These are phyloP conservation scores for Pleurotus platypus DNA, from an alignment of 768 basidiomycete species.

Conservation along the genomic window DNA sequence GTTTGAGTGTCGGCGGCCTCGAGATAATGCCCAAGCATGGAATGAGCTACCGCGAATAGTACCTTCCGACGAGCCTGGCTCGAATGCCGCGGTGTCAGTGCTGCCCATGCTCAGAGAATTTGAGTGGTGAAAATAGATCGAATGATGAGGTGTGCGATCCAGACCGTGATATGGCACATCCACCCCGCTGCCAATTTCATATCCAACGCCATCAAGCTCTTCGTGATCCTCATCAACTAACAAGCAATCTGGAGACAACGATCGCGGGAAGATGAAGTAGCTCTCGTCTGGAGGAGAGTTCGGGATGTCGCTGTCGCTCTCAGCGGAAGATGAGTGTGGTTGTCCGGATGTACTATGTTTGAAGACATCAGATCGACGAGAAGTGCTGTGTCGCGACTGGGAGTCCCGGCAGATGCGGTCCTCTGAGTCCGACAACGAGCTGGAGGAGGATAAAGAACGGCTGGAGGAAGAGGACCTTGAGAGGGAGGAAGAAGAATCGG, in stretches of 20 bases:
- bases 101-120: constrained; percentile 5
- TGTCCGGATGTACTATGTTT: constrained; percentile 9
- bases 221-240: constrained; percentile 18
- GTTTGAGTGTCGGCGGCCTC: constrained; percentile 10
- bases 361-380: constrained; percentile 7
- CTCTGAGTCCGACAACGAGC: background rate
- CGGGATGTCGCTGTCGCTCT: constrained; percentile 23
- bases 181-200: constrained; percentile 4
- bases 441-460: constrained; percentile 3
- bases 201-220: constrained; percentile 14
- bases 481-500: background rate
- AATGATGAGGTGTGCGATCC: constrained; percentile 4
- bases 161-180: constrained; percentile 3
- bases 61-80: constrained; percentile 44
- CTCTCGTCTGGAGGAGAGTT: constrained; percentile 20
- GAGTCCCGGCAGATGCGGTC: background rate
- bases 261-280: constrained; percentile 17
- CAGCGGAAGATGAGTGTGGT: constrained; percentile 17
- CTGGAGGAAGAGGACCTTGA: constrained; percentile 3
- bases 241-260: constrained; percentile 16
- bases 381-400: background rate
- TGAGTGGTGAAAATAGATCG: constrained; percentile 4
- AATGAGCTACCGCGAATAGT: constrained; percentile 32
- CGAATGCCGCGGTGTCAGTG: constrained; percentile 14
- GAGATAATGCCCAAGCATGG: constrained; percentile 9